A percentile compares a stretch with the other conserved stretches of the same genome.
These are phyloP conservation scores for Scheffersomyces amazonensis DNA, from an alignment of 805 yeast genomes.

Conservation along the genomic window DNA sequence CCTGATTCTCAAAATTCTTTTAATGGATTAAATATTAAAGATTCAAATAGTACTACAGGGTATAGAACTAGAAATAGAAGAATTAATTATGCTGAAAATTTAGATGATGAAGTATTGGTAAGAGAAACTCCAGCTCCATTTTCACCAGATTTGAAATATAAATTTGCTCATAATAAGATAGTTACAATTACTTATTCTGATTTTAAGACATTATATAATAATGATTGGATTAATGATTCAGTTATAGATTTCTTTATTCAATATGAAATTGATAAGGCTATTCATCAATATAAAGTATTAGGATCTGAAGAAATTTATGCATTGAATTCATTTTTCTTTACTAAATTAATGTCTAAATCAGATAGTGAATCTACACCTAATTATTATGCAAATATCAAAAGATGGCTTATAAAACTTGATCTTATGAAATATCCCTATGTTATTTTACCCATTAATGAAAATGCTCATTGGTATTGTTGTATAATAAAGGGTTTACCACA, in stretches of 20 bases:
- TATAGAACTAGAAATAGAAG: no score
- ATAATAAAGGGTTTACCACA: constrained; percentile 57
- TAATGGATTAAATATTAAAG: no score
- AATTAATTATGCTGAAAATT: no score
- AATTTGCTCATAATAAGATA: constrained; percentile 51
- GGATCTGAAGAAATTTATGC: constrained; percentile 46
- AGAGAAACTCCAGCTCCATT: constrained; percentile 38
- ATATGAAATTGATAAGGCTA: constrained; percentile 45
- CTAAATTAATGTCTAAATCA: constrained; percentile 47
- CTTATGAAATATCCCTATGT: constrained; percentile 53
- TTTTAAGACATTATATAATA: constrained; percentile 72
- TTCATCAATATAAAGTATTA: constrained; percentile 17
- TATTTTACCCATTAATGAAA: constrained; percentile 78
- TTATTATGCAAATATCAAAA: constrained; percentile 61
- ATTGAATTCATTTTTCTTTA: constrained; percentile 82
- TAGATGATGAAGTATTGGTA: not conserved
- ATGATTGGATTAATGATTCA: constrained; percentile 87
- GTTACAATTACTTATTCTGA: constrained; percentile 66
- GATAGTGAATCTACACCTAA: constrained; percentile 15
- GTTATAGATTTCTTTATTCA: constrained; percentile 81
- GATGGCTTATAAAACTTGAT: constrained; percentile 77
- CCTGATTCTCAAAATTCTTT: no score
- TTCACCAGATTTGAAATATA: constrained; percentile 44
- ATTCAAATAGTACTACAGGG: no score
- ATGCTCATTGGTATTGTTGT: constrained; percentile 85